Evolutionary conservation across 2,329 filamentous ascomycete genomes (phyloP).

Genomic region (Xylariaceae sp.): DNA sequence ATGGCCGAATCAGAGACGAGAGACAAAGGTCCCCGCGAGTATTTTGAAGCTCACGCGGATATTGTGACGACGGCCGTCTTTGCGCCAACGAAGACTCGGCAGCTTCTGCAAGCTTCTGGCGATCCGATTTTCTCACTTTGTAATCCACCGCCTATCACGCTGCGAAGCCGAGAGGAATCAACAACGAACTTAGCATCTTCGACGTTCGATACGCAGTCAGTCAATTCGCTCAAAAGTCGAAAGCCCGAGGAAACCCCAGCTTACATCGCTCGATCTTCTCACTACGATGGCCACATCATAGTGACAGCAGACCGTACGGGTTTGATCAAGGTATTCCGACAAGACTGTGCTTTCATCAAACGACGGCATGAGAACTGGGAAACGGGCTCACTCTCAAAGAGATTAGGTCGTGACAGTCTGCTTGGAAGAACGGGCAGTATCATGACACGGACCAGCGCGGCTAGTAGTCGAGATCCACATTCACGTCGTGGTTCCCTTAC

Average conservation of each 20-base stretch:
- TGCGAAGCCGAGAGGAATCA: constrained; percentile 70
- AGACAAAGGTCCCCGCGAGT: constrained; percentile 80
- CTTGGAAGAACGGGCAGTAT: constrained; percentile 57
- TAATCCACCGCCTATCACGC: constrained; percentile 85
- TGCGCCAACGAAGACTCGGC: constrained; percentile 74
- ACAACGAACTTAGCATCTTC: constrained; percentile 42
- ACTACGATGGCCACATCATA: constrained; percentile 83
- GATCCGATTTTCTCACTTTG: constrained; percentile 96
- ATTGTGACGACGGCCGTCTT: constrained; percentile 88
- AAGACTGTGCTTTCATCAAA: constrained; percentile 86
- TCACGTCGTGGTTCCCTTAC: constrained; percentile 56
- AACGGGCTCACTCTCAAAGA: constrained; percentile 71
- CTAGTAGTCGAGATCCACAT: constrained; percentile 39
- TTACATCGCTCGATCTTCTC: constrained; percentile 72
- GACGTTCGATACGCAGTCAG: constrained; percentile 31
- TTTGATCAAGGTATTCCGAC: constrained; percentile 88
- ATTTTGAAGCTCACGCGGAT: constrained; percentile 84
- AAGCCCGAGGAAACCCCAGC: constrained; percentile 68
- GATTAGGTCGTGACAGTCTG: constrained; percentile 59
- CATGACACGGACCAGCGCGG: constrained; percentile 49
- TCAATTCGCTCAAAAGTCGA: constrained; percentile 30
- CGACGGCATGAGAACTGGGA: constrained; percentile 77
- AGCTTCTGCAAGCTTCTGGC: constrained; percentile 74
- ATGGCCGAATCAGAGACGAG: constrained; percentile 61
- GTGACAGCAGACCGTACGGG: constrained; percentile 87